Evolutionary conservation across 805 yeast species (phyloP).

Genomic region (Metschnikowia drakensbergensis): DNA sequence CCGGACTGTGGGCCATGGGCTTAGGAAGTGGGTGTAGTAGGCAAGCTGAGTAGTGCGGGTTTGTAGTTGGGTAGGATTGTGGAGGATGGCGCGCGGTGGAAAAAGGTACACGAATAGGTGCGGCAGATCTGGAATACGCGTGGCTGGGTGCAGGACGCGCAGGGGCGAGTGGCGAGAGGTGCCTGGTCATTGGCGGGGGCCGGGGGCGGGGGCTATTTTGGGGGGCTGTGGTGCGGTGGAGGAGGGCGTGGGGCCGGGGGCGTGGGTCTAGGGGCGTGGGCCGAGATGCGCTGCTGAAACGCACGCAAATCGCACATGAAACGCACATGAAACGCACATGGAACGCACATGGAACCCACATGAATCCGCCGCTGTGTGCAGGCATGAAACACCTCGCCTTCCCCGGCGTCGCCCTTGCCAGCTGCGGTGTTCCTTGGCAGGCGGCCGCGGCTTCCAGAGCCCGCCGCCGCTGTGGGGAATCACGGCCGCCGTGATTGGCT

Average conservation of each 20-base stretch:
- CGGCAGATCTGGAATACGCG: constrained; percentile 1
- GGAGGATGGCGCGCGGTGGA: constrained; percentile 4
- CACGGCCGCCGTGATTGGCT: no score
- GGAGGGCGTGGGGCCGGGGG: not conserved
- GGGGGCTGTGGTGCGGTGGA: not conserved
- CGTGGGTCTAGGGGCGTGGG: not conserved
- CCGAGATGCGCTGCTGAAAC: not conserved
- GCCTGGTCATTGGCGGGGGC: not conserved
- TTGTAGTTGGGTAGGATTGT: not conserved
- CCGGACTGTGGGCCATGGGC: not conserved
- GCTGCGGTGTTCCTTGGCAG: not conserved
- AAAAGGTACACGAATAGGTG: constrained; percentile 5
- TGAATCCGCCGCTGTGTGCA: not conserved
- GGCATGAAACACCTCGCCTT: constrained; percentile 1
- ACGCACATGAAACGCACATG: constrained; percentile 5
- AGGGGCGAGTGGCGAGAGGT: not conserved
- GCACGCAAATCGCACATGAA: constrained; percentile 1
- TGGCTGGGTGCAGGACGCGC: not conserved
- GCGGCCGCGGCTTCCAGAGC: not conserved
- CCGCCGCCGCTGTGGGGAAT: no score
- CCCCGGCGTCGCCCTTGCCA: not conserved
- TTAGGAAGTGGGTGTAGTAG: not conserved
- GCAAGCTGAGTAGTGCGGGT: not conserved
- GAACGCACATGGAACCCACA: constrained; percentile 1
- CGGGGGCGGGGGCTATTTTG: not conserved